phyloP scores from a whole-genome alignment of 805 yeast genomes.

The Hermanozyma aechmeae region DNA sequence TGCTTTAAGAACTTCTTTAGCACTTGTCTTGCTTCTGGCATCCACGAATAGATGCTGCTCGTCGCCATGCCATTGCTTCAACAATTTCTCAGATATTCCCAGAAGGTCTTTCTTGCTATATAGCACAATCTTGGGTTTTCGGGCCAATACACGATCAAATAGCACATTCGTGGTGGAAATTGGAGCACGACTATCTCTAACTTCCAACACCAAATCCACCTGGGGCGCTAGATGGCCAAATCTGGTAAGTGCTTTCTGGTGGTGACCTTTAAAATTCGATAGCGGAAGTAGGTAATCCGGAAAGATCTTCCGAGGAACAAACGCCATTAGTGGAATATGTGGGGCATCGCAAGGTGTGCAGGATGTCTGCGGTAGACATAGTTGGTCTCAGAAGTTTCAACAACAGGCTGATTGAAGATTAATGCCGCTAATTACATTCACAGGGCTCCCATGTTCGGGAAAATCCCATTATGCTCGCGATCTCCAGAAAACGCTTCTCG shows the following conservation, averaged over 20 bases:
- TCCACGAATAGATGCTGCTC: constrained; percentile 44
- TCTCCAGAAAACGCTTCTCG: constrained; percentile 39
- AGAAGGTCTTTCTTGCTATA: constrained; percentile 73
- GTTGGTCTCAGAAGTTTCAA: too few relatives aligned
- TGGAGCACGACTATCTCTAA: constrained; percentile 88
- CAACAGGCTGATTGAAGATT: neutral
- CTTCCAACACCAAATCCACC: constrained; percentile 72
- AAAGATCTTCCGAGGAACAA: constrained; percentile 62
- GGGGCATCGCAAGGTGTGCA: too few relatives aligned
- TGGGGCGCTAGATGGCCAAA: constrained; percentile 68
- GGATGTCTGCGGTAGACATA: too few relatives aligned
- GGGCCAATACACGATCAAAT: constrained; percentile 56
- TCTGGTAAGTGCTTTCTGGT: constrained; percentile 62
- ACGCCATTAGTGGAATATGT: constrained; percentile 23
- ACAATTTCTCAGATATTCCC: constrained; percentile 25
- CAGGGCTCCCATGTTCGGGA: constrained; percentile 84
- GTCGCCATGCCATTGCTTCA: constrained; percentile 25
- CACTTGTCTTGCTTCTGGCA: constrained; percentile 42
- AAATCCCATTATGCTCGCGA: constrained; percentile 66
- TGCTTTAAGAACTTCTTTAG: constrained; percentile 38
- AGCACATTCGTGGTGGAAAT: constrained; percentile 70
- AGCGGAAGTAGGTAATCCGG: constrained; percentile 63
- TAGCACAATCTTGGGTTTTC: constrained; percentile 49
- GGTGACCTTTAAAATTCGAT: constrained; percentile 88
- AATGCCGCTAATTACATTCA: constrained; percentile 80